phyloP scores from a whole-genome alignment of 805 yeast species.

The Lachancea fermentati region DNA sequence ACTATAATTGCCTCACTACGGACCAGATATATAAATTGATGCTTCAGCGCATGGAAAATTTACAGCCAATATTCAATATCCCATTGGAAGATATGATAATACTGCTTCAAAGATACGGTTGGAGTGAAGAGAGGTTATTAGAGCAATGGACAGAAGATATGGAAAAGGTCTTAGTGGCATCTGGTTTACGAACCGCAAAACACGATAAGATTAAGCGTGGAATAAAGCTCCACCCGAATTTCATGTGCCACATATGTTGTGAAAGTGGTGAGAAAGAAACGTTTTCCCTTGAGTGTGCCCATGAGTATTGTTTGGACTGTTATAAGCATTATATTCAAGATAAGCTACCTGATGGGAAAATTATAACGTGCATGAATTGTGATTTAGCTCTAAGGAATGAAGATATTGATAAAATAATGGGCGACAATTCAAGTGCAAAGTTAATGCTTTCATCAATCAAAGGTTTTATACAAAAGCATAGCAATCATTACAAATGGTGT shows the following conservation, averaged over 20 bases:
- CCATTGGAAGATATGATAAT: conserved; percentile 35
- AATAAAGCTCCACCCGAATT: conserved; percentile 24
- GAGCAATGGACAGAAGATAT: conserved; percentile 49
- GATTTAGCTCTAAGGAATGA: conserved; percentile 34
- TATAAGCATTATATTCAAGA: conserved; percentile 54
- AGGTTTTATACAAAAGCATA: conserved; percentile 47
- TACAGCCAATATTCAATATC: conserved; percentile 27
- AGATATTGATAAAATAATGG: conserved; percentile 40
- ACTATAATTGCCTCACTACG: conserved; percentile 32
- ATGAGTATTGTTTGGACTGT: conserved; percentile 65
- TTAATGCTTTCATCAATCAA: conserved; percentile 37
- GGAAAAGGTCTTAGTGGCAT: conserved; percentile 30
- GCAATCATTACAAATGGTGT: conserved; percentile 59
- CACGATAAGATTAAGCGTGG: conserved; percentile 9
- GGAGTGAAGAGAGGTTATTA: conserved; percentile 55
- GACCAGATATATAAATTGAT: conserved; percentile 29
- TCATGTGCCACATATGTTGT: conserved; percentile 68
- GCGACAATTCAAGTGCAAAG: conserved; percentile 27
- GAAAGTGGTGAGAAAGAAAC: conserved; percentile 39
- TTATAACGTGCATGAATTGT: conserved; percentile 64
- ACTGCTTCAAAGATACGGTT: conserved; percentile 43
- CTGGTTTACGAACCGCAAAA: conserved; percentile 28
- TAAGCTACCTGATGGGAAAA: conserved; percentile 36
- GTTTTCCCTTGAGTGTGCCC: conserved; percentile 62
- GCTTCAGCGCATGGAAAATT: conserved; percentile 22